A percentile compares a stretch with the other conserved stretches of the same genome.
Conservation (phyloP, 1,284 basidiomycete genomes). For the Gymnopus androsaceus region DNA sequence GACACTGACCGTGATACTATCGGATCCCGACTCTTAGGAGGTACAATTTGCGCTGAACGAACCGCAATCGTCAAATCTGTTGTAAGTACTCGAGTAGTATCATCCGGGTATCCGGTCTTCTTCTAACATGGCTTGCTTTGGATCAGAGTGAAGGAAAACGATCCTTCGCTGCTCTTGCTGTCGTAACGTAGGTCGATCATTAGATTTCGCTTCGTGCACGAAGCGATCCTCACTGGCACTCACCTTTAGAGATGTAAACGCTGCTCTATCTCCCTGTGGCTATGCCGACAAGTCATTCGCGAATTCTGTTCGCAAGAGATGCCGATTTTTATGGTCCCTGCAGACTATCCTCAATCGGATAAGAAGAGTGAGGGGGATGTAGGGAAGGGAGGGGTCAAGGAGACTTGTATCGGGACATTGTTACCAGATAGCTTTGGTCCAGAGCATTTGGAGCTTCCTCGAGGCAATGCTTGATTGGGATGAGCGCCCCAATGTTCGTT, state of each 20-base stretch:
- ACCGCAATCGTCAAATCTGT: slow-evolving; percentile 74
- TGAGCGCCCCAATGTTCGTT: neutral
- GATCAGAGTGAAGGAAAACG: slow-evolving; percentile 60
- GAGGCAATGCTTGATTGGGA: slow-evolving; percentile 20
- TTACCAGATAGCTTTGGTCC: slow-evolving; percentile 91
- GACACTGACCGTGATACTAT: neutral
- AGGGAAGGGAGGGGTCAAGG: slow-evolving; percentile 49
- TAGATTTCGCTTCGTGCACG: too few species aligned
- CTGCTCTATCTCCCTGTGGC: slow-evolving; percentile 70
- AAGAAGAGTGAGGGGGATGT: slow-evolving; percentile 1
- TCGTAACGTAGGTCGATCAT: slow-evolving; percentile 58
- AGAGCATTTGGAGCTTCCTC: slow-evolving; percentile 63
- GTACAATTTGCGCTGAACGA: slow-evolving; percentile 72
- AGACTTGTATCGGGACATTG: slow-evolving; percentile 74
- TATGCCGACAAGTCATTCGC: slow-evolving; percentile 78
- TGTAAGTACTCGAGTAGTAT: slow-evolving; percentile 52
- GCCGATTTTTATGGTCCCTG: slow-evolving; percentile 67
- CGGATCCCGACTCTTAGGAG: slow-evolving; percentile 38
- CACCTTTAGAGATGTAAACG: slow-evolving; percentile 53
- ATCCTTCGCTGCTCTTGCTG: slow-evolving; percentile 59
- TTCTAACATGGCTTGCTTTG: neutral
- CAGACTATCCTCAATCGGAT: slow-evolving; percentile 42
- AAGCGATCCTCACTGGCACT: neutral
- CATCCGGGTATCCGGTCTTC: neutral
- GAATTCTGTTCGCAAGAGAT: slow-evolving; percentile 71